A percentile compares a stretch with the other conserved stretches of the same genome.
phyloP scores from a whole-genome alignment of 306 rosid species.

The Lablab purpureus region DNA sequence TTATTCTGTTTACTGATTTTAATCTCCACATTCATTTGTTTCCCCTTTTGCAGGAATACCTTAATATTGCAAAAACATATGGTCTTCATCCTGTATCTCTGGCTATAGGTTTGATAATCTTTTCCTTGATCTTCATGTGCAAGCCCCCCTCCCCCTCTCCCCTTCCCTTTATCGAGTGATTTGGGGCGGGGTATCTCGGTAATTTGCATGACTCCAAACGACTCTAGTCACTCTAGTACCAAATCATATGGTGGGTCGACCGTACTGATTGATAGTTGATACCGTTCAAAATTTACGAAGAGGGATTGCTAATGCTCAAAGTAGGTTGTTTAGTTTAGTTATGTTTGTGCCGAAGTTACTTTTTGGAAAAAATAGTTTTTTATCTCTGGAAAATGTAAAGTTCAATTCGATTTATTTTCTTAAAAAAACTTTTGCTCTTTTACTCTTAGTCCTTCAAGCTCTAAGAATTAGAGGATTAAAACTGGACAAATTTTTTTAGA shows the following conservation, averaged over 20 bases:
- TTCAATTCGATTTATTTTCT: too few relatives aligned
- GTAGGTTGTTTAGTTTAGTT: constrained; percentile 9
- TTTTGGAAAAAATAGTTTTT: not conserved
- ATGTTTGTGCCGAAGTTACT: not conserved
- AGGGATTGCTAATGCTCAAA: not conserved
- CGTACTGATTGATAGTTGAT: constrained; percentile 10
- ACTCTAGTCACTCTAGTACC: not conserved
- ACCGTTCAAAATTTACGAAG: not conserved
- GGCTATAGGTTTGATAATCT: constrained; percentile 74
- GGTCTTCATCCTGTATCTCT: constrained; percentile 86
- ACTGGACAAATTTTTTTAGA: too few relatives aligned
- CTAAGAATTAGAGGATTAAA: too few relatives aligned
- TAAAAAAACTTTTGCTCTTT: too few relatives aligned
- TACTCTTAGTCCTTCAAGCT: too few relatives aligned
- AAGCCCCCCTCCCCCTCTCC: not conserved
- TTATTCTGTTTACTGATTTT: constrained; percentile 32
- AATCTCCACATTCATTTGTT: constrained; percentile 32
- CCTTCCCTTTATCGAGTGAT: not conserved
- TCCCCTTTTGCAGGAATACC: constrained; percentile 70
- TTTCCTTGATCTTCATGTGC: constrained; percentile 17
- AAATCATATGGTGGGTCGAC: not conserved
- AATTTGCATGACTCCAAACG: not conserved
- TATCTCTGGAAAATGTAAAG: too few relatives aligned
- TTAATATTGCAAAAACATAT: constrained; percentile 59
- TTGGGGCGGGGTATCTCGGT: not conserved